Evolutionary conservation across 129 eudicot genomes (phyloP).

Genomic region (Flaveria trinervia): DNA sequence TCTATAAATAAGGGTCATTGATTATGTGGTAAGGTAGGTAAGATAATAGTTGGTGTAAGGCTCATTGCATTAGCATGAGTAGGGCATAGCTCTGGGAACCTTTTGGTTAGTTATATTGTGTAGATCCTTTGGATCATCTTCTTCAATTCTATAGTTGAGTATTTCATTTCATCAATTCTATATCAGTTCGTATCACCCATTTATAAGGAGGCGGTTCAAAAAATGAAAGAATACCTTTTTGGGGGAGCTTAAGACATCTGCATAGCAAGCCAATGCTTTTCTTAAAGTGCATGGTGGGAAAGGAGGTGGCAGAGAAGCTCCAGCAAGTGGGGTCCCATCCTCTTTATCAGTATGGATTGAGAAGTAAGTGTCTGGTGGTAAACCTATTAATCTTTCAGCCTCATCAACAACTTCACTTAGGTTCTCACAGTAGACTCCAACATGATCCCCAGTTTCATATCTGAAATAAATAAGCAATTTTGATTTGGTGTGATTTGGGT

Average conservation of each 20-base stretch:
- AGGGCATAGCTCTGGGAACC: too few species aligned
- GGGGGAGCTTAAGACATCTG: slow-evolving; percentile 74
- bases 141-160: too few species aligned
- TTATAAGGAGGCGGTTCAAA: background rate
- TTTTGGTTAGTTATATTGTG: too few species aligned
- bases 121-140: too few species aligned
- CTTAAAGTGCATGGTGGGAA: slow-evolving; percentile 78
- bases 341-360: slow-evolving; percentile 67
- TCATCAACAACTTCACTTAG: slow-evolving; percentile 71
- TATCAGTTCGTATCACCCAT: background rate
- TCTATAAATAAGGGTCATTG: too few species aligned
- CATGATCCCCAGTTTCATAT: slow-evolving; percentile 88
- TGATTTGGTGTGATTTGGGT: background rate
- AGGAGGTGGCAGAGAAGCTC: slow-evolving; percentile 72
- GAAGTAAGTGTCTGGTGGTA: slow-evolving; percentile 55
- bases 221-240: slow-evolving; percentile 50
- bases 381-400: slow-evolving; percentile 59
- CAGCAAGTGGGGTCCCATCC: slow-evolving; percentile 65
- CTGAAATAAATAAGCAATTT: slow-evolving; percentile 32
- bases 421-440: slow-evolving; percentile 80
- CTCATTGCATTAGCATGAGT: too few species aligned
- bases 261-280: slow-evolving; percentile 63
- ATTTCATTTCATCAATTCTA: too few species aligned
- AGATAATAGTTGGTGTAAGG: too few species aligned
- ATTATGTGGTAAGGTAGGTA: too few species aligned